Base-by-base conservation (phyloP, 208 protist species). In the Trypanosoma caninum region DNA sequence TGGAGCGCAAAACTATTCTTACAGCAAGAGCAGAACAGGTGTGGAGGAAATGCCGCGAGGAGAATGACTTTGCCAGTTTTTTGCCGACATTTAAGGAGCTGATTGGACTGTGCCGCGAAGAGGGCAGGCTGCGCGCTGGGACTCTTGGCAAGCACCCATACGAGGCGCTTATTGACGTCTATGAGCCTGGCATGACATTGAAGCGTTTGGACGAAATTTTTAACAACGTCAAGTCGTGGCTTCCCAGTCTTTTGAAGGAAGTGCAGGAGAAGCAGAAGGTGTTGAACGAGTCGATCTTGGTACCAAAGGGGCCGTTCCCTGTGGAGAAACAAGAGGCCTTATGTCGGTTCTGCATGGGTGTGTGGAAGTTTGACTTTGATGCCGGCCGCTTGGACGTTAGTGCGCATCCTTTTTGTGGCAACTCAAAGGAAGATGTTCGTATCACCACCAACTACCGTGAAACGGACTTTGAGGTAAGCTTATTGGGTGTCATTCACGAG, bases 371-470 rank as follows among this genome's bases (percentile, higher is more conserved):
- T 63, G 80, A 92, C 67, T 86, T 92, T 68, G 81, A 93, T 0
- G 72, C 44, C 20, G 89, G 89, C 33, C 80, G 93, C 14, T 72
- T 94, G 38, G 93, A 97, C 59, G 60, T 87, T 34, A 91, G 84
- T 27, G n/a, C 76, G 7, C 93, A 97, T 58, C 90, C 93, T 2
- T 97, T 96, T 72, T 91, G 84, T 11, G 88, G 78, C 31, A 84
- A 83, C 64, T 68, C 74, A 33, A 78, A 80, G 65, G 77, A 85
- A 33, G 93, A 97, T 74, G 76, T 79, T 45, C 80, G 93, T 33
- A 79, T 97, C 45, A 97, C 93, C 1, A 92, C 84, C 3, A 76
- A 80, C 58, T 97, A 89, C 65, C 41, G 14, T n/a, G 80, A 82
- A 8, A 53, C 76, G 0, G 72, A 80, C 33, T 84, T 84, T 40